phyloP scores from a whole-genome alignment of 2,329 filamentous ascomycete species.

The Trichoderma sp. region DNA sequence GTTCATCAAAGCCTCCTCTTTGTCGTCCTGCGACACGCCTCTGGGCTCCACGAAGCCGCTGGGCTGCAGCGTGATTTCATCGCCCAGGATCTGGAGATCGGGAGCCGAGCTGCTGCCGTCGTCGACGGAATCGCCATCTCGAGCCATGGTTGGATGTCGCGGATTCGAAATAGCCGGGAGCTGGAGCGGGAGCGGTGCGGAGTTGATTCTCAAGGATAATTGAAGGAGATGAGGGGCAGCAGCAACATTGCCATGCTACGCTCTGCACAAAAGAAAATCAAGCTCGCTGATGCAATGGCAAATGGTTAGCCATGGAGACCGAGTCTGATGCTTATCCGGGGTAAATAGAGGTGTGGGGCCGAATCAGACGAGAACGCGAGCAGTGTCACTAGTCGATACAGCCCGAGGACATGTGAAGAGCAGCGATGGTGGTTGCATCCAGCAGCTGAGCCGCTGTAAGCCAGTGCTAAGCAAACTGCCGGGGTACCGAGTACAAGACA shows the following conservation, averaged over 20 bases:
- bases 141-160: slow-evolving; percentile 37
- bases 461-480: neutral
- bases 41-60: slow-evolving; percentile 65
- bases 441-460: neutral
- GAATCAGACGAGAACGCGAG: neutral
- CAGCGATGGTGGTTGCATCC: slow-evolving; percentile 8
- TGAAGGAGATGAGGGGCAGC: neutral
- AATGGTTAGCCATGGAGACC: slow-evolving; percentile 8
- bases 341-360: slow-evolving; percentile 26
- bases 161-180: neutral
- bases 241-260: slow-evolving; percentile 21
- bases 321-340: slow-evolving; percentile 25
- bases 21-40: slow-evolving; percentile 52
- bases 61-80: slow-evolving; percentile 74
- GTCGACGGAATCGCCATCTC: slow-evolving; percentile 39
- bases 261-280: neutral
- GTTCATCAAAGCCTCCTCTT: slow-evolving; percentile 73
- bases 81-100: slow-evolving; percentile 77
- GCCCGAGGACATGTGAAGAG: slow-evolving; percentile 26
- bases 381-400: neutral
- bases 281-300: neutral
- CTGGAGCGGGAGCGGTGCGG: neutral
- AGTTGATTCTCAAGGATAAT: neutral
- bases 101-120: slow-evolving; percentile 57
- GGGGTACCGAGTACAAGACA: slow-evolving; percentile 1